A percentile compares a stretch with the other conserved stretches of the same genome.
These are phyloP conservation scores for Calocybe indica DNA, from an alignment of 768 basidiomycete genomes.

Conservation along the genomic window DNA sequence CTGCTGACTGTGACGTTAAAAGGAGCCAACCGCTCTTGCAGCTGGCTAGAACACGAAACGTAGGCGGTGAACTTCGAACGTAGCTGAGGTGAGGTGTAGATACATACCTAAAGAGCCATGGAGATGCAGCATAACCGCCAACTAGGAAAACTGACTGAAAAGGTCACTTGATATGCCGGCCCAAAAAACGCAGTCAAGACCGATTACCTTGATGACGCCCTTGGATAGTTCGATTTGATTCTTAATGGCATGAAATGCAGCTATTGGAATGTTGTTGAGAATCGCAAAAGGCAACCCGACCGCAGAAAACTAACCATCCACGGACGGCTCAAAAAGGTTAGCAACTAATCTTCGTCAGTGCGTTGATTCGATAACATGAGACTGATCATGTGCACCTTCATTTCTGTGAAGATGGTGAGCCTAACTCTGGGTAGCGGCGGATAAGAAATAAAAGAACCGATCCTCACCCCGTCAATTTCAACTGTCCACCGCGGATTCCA, in stretches of 20 bases:
- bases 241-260: slow-evolving; percentile 64
- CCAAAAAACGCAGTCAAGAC: slow-evolving; percentile 3
- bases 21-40: slow-evolving; percentile 60
- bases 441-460: neutral
- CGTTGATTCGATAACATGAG: neutral
- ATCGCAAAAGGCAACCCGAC: neutral
- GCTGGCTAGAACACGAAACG: slow-evolving; percentile 31
- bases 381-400: slow-evolving; percentile 17
- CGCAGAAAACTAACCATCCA: slow-evolving; percentile 36
- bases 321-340: slow-evolving; percentile 73
- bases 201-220: slow-evolving; percentile 55
- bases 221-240: slow-evolving; percentile 64
- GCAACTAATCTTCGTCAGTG: slow-evolving; percentile 42
- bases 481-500: slow-evolving; percentile 66
- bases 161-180: neutral
- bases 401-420: slow-evolving; percentile 15
- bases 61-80: neutral
- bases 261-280: slow-evolving; percentile 17
- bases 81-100: neutral
- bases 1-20: slow-evolving; percentile 59
- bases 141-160: slow-evolving; percentile 75
- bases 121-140: slow-evolving; percentile 79
- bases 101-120: slow-evolving; percentile 59
- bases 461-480: slow-evolving; percentile 64
- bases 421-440: slow-evolving; percentile 2